These are phyloP conservation scores for Ceriops decandra DNA, from an alignment of 345 rosid species.

Conservation along the genomic window DNA sequence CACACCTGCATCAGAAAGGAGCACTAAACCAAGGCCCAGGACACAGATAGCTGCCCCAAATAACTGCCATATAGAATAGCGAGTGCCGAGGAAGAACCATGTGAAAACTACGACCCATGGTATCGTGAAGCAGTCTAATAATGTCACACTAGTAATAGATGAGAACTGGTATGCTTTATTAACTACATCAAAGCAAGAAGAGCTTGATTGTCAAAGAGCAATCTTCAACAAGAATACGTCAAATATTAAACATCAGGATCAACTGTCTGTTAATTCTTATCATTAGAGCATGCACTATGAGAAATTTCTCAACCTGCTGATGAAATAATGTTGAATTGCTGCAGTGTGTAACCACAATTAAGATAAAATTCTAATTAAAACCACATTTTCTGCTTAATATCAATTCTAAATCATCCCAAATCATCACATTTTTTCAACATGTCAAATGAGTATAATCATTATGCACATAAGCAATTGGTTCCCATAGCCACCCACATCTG, in stretches of 20 bases:
- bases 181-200: conserved; percentile 33
- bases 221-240: not conserved
- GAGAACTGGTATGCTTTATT: conserved; percentile 63
- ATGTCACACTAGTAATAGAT: conserved; percentile 58
- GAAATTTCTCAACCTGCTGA: not conserved
- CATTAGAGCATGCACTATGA: not conserved
- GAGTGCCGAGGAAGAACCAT: conserved; percentile 47
- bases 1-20: conserved; percentile 54
- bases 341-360: no score
- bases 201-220: not conserved
- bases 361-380: no score
- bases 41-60: conserved; percentile 50
- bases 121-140: conserved; percentile 53
- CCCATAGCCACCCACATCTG: no score
- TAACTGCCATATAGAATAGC: conserved; percentile 49
- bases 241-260: not conserved
- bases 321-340: not conserved
- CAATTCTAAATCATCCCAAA: no score
- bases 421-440: no score
- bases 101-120: conserved; percentile 54
- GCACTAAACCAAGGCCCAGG: conserved; percentile 54
- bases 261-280: not conserved
- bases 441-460: no score
- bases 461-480: no score
- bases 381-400: no score